Conservation (phyloP, 2,329 filamentous ascomycete species). For the Diplocarpon mali region DNA sequence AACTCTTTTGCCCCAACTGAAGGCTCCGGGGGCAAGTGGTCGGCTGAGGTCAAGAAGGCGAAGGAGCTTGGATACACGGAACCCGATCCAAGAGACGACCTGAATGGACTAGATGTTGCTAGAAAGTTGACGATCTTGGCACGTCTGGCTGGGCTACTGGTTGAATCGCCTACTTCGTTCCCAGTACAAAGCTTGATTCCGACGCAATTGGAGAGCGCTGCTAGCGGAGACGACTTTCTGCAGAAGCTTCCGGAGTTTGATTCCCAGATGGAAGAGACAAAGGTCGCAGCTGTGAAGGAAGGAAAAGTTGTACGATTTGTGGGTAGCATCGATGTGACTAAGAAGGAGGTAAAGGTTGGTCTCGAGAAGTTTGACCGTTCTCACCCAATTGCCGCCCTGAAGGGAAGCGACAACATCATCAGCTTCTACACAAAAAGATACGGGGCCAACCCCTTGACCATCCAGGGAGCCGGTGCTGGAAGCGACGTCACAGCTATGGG, state of each 20-base stretch:
- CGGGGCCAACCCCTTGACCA: conserved; percentile 78
- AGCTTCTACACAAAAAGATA: conserved; percentile 97
- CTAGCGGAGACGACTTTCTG: conserved; percentile 78
- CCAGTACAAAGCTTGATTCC: conserved; percentile 92
- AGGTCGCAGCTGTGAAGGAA: conserved; percentile 71
- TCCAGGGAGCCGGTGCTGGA: conserved; percentile 89
- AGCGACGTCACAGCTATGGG: conserved; percentile 97
- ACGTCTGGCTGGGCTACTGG: conserved; percentile 67
- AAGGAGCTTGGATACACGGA: conserved; percentile 90
- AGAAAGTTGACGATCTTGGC: conserved; percentile 92
- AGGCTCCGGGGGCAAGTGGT: conserved; percentile 72
- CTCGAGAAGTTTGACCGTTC: conserved; percentile 79
- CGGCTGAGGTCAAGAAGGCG: conserved; percentile 80
- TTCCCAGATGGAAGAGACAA: conserved; percentile 77
- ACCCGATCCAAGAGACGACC: conserved; percentile 74
- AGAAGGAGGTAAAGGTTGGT: conserved; percentile 78
- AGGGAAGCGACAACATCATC: conserved; percentile 98
- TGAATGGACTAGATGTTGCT: conserved; percentile 86
- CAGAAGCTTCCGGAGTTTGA: conserved; percentile 72
- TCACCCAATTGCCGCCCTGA: conserved; percentile 85
- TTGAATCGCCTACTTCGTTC: conserved; percentile 79
- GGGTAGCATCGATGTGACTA: conserved; percentile 79
- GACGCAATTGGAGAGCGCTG: conserved; percentile 65
- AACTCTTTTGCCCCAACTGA: conserved; percentile 85
- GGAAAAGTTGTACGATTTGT: conserved; percentile 93